A percentile compares a stretch with the other conserved stretches of the same genome.
Evolutionary conservation across 345 rosid genomes (phyloP).

Genomic region (Gossypium herbaceum): DNA sequence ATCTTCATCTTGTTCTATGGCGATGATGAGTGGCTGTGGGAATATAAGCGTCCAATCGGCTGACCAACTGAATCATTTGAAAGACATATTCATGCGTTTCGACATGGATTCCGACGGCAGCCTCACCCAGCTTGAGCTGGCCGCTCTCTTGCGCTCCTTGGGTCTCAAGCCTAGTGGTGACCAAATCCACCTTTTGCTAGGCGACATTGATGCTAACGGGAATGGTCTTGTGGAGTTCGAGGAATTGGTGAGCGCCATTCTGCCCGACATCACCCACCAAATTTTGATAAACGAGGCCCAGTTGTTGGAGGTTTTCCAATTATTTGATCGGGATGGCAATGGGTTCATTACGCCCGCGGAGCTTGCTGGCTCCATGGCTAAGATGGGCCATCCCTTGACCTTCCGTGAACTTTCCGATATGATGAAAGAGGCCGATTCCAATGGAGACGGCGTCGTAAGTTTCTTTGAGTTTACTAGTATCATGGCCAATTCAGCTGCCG

Average conservation of each 20-base stretch:
- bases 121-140: slow-evolving; percentile 81
- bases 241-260: slow-evolving; percentile 58
- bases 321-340: slow-evolving; percentile 70
- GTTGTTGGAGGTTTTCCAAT: slow-evolving; percentile 53
- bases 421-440: slow-evolving; percentile 84
- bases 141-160: slow-evolving; percentile 80
- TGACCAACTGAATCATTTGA: slow-evolving; percentile 62
- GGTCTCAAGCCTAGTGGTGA: slow-evolving; percentile 87
- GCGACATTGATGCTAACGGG: slow-evolving; percentile 71
- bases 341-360: slow-evolving; percentile 69
- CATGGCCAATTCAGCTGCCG: slow-evolving; percentile 77
- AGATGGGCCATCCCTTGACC: slow-evolving; percentile 77
- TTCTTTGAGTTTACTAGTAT: slow-evolving; percentile 69
- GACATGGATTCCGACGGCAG: slow-evolving; percentile 90
- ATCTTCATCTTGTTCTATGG: neutral
- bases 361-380: slow-evolving; percentile 74
- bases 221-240: slow-evolving; percentile 81
- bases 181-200: slow-evolving; percentile 51
- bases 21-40: slow-evolving; percentile 17
- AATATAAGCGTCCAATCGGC: slow-evolving; percentile 26
- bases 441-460: slow-evolving; percentile 90
- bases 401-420: slow-evolving; percentile 69
- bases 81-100: slow-evolving; percentile 77
- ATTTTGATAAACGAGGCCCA: slow-evolving; percentile 60
- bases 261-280: slow-evolving; percentile 69